Evolutionary conservation across 495 filamentous ascomycete genomes (phyloP).

Genomic region (Paragyromitra xinjiangensis): DNA sequence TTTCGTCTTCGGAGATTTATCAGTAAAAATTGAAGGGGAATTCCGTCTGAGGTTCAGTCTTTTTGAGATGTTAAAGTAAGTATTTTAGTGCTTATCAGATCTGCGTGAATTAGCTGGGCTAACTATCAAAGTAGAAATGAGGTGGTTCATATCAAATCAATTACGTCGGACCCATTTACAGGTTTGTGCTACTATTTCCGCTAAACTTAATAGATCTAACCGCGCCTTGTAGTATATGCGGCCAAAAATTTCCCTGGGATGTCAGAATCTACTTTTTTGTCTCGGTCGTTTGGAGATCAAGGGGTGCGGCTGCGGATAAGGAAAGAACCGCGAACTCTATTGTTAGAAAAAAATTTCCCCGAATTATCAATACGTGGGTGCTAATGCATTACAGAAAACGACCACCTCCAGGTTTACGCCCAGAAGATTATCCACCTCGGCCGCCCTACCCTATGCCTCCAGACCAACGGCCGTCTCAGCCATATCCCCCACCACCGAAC

Average conservation of each 20-base stretch:
- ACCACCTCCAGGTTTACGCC: conserved; percentile 54
- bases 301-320: conserved; percentile 87
- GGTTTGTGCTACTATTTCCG: conserved; percentile 61
- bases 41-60: conserved; percentile 85
- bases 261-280: conserved; percentile 89
- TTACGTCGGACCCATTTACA: conserved; percentile 77
- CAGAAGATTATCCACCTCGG: conserved; percentile 54
- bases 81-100: conserved; percentile 12
- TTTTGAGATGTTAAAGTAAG: conserved; percentile 81
- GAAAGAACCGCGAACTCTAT: conserved; percentile 77
- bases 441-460: conserved; percentile 48
- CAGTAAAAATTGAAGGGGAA: conserved; percentile 79
- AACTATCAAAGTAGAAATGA: conserved; percentile 60
- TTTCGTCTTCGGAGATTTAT: conserved; percentile 96
- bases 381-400: conserved; percentile 52
- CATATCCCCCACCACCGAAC: conserved; percentile 30
- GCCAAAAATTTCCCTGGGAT: conserved; percentile 86
- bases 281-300: conserved; percentile 93
- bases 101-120: conserved; percentile 34
- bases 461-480: conserved; percentile 50
- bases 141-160: conserved; percentile 74
- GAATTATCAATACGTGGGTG: conserved; percentile 5
- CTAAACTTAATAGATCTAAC: conserved; percentile 36
- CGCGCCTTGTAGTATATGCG: conserved; percentile 67
- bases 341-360: conserved; percentile 55